Conservation (phyloP, 805 yeast species). For the Starmerella scarabaei region DNA sequence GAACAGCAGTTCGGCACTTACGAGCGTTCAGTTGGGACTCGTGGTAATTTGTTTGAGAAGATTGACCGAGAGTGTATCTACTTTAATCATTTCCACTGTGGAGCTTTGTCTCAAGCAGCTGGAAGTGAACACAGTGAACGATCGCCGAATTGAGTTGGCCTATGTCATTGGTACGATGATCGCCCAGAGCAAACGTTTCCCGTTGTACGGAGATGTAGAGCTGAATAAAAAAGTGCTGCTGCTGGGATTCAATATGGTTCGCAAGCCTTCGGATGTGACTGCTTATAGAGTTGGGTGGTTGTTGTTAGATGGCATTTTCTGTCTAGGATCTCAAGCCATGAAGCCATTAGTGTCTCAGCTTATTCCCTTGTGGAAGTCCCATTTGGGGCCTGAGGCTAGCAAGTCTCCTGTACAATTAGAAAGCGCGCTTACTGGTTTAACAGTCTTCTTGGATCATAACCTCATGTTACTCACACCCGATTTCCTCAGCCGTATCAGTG, state of each 20-base stretch:
- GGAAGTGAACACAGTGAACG: conserved; percentile 4
- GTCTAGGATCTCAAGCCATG: conserved; percentile 43
- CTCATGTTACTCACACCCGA: conserved; percentile 31
- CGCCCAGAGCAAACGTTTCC: conserved; percentile 6
- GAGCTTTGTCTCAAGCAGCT: conserved; percentile 12
- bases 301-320: conserved; percentile 48
- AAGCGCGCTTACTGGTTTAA: conserved; percentile 45
- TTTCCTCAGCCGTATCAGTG: conserved; percentile 35
- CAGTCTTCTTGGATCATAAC: conserved; percentile 35
- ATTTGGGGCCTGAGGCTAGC: conserved; percentile 31
- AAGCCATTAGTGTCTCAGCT: conserved; percentile 46
- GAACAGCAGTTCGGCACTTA: conserved; percentile 7
- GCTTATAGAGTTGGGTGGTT: conserved; percentile 40
- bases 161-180: conserved; percentile 17
- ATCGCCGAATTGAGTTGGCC: conserved; percentile 4
- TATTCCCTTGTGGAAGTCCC: conserved; percentile 49
- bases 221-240: conserved; percentile 11
- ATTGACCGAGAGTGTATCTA: conserved; percentile 14
- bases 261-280: conserved; percentile 3
- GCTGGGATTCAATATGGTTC: conserved; percentile 7
- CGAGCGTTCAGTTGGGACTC: conserved; percentile 5
- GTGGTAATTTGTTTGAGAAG: conserved; percentile 7
- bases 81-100: conserved; percentile 13
- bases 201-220: conserved; percentile 16
- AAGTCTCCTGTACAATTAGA: conserved; percentile 23